phyloP scores from a whole-genome alignment of 208 protist genomes.

The Wallacemonas collosoma region DNA sequence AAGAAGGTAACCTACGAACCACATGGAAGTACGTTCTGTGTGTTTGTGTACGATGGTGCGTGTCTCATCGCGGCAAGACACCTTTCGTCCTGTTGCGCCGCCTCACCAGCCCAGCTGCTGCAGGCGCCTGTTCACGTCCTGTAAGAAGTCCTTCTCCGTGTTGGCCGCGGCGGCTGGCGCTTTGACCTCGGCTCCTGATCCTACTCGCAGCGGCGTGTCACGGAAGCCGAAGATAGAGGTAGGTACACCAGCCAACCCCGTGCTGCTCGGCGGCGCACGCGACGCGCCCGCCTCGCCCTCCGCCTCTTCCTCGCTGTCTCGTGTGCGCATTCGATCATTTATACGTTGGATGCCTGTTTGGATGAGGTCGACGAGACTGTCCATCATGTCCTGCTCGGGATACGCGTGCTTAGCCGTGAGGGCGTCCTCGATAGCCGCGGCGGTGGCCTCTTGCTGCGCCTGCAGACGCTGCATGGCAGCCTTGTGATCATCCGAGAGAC shows the following conservation, averaged over 20 bases:
- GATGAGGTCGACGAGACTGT: conserved; percentile 60
- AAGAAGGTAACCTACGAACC: background rate
- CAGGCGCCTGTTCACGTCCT: conserved; percentile 28
- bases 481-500: conserved; percentile 13
- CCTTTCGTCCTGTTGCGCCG: background rate
- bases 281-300: background rate
- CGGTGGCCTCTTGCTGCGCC: conserved; percentile 34
- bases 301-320: background rate
- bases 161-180: background rate
- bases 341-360: conserved; percentile 58
- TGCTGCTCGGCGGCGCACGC: background rate
- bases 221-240: conserved; percentile 3
- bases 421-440: conserved; percentile 29
- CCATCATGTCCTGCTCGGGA: conserved; percentile 34
- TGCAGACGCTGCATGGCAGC: conserved; percentile 17
- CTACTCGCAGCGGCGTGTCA: background rate
- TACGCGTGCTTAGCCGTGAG: conserved; percentile 18
- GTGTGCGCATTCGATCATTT: conserved; percentile 28
- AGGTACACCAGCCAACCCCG: background rate
- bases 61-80: background rate
- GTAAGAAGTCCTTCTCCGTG: conserved; percentile 29
- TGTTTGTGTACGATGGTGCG: background rate
- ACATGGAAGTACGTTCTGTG: too few species aligned
- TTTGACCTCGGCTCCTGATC: background rate
- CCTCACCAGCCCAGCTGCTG: conserved; percentile 39